phyloP scores from a whole-genome alignment of 306 rosid species.

The Malus fusca region DNA sequence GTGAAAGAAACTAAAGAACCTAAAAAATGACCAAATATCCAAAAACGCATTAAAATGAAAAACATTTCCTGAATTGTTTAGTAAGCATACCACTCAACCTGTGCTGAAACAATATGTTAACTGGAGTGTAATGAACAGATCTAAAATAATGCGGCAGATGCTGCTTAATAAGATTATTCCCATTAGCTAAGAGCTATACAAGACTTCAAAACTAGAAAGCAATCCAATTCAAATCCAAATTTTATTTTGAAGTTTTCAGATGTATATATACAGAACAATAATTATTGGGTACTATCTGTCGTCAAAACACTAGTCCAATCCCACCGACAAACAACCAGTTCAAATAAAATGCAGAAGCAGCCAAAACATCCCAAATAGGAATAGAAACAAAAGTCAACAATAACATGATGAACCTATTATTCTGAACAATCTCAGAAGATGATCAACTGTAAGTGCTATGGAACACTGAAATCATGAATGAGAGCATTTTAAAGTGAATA shows the following conservation, averaged over 20 bases:
- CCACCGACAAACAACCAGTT: neutral
- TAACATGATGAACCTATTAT: neutral
- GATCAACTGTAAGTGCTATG: neutral
- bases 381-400: neutral
- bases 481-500: neutral
- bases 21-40: neutral
- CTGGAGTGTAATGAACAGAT: neutral
- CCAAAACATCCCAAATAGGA: neutral
- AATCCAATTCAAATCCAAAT: neutral
- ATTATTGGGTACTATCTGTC: neutral
- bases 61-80: neutral
- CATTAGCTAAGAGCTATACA: neutral
- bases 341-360: neutral
- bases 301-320: neutral
- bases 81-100: neutral
- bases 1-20: neutral
- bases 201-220: neutral
- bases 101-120: neutral
- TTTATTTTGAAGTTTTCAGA: neutral
- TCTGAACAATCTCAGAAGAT: neutral
- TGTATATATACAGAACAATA: neutral
- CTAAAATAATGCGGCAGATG: neutral
- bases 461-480: neutral
- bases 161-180: neutral
- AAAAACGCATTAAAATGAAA: neutral